phyloP scores from a whole-genome alignment of 306 rosid genomes.

The Hylodesmum podocarpum region DNA sequence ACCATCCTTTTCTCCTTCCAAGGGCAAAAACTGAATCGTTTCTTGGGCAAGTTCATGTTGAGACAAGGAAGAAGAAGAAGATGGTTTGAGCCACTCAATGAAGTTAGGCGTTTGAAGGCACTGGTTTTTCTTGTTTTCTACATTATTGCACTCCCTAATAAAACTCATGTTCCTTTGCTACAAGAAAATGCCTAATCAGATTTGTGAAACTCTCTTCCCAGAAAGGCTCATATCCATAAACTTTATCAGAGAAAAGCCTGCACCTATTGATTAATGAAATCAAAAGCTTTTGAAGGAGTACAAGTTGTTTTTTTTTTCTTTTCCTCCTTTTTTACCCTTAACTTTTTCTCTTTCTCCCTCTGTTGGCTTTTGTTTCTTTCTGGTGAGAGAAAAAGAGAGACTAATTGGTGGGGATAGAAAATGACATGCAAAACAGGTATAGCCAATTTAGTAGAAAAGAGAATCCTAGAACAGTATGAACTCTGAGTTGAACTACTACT shows the following conservation, averaged over 20 bases:
- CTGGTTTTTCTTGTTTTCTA: slow-evolving; percentile 42
- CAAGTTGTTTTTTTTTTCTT: slow-evolving; percentile 14
- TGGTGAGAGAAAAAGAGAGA: slow-evolving; percentile 45
- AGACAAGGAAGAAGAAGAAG: slow-evolving; percentile 36
- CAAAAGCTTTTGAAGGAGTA: slow-evolving; percentile 44
- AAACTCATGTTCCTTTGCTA: slow-evolving; percentile 65
- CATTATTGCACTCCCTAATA: slow-evolving; percentile 56
- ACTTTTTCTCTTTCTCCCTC: slow-evolving; percentile 24
- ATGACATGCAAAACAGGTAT: slow-evolving; percentile 58
- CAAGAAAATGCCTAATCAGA: slow-evolving; percentile 27
- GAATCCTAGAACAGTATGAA: slow-evolving; percentile 67
- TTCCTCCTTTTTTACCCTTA: slow-evolving; percentile 22
- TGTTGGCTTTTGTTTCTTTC: slow-evolving; percentile 57
- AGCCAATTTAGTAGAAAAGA: slow-evolving; percentile 40
- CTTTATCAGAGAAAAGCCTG: slow-evolving; percentile 46
- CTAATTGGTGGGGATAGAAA: slow-evolving; percentile 68
- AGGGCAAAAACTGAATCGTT: slow-evolving; percentile 60
- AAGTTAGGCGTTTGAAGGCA: slow-evolving; percentile 75
- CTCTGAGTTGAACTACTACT: slow-evolving; percentile 4
- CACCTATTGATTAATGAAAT: slow-evolving; percentile 41
- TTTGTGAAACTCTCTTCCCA: slow-evolving; percentile 45
- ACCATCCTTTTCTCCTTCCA: slow-evolving; percentile 47
- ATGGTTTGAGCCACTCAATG: slow-evolving; percentile 94
- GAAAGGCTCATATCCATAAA: slow-evolving; percentile 46
- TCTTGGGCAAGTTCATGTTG: slow-evolving; percentile 32